Conservation (phyloP, 345 rosid genomes). For the Eucalyptus shirleyi region DNA sequence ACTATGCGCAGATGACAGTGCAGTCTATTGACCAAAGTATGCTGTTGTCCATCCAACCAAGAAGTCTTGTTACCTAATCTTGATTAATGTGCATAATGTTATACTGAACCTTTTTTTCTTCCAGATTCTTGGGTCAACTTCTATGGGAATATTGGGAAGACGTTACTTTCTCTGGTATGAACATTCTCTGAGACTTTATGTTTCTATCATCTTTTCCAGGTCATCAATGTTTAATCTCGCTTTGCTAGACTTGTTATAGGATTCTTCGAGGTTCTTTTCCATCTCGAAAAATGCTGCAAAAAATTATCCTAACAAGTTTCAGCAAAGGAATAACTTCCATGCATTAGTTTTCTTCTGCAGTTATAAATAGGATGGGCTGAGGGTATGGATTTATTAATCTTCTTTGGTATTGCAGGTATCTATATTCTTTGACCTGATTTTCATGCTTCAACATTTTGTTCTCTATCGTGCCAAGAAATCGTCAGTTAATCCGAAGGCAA, state of each 20-base stretch:
- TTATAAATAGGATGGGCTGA: background rate
- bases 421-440: slow-evolving; percentile 63
- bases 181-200: background rate
- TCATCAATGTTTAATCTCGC: background rate
- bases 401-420: slow-evolving; percentile 39
- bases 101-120: background rate
- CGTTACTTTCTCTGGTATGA: slow-evolving; percentile 68
- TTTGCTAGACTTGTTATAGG: background rate
- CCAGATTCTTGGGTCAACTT: slow-evolving; percentile 97
- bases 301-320: background rate
- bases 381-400: background rate
- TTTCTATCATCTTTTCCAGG: background rate
- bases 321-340: background rate
- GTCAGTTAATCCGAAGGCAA: slow-evolving; percentile 2
- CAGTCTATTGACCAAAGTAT: slow-evolving; percentile 87
- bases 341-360: background rate
- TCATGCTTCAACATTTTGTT: slow-evolving; percentile 81
- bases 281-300: background rate
- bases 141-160: slow-evolving; percentile 91
- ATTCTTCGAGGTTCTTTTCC: background rate
- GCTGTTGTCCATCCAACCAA: background rate
- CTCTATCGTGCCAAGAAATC: slow-evolving; percentile 45
- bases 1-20: slow-evolving; percentile 54
- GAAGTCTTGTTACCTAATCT: background rate
- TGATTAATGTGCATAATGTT: background rate